Conservation (phyloP, 352 stramenopile genomes). For the Lagenidium giganteum region DNA sequence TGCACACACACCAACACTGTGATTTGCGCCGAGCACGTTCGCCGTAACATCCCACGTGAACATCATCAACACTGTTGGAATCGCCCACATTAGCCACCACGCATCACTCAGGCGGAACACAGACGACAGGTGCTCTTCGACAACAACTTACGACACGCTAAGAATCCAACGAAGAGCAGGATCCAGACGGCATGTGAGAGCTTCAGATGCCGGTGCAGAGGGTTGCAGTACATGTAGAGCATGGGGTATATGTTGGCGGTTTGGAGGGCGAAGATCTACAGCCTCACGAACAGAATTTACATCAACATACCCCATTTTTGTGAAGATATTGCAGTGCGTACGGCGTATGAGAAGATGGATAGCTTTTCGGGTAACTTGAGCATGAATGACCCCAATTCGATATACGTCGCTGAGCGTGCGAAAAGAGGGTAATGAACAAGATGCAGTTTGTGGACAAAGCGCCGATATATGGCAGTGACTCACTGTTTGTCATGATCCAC, state of each 20-base stretch:
- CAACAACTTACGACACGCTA: too few species aligned
- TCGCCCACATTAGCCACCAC: too few species aligned
- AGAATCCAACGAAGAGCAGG: constrained; percentile 36
- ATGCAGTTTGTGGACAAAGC: too few species aligned
- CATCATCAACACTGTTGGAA: constrained; percentile 52
- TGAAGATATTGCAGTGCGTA: too few species aligned
- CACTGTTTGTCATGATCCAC: constrained; percentile 22
- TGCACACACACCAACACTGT: constrained; percentile 56
- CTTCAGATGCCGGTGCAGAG: constrained; percentile 28
- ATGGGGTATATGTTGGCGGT: constrained; percentile 67
- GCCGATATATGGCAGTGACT: too few species aligned
- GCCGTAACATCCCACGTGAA: constrained; percentile 45
- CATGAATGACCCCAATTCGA: constrained; percentile 53
- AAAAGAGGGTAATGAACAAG: too few species aligned
- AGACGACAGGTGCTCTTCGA: too few species aligned
- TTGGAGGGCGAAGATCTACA: constrained; percentile 67
- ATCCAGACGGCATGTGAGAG: constrained; percentile 52
- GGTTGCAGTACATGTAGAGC: constrained; percentile 62
- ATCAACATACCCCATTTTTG: too few species aligned
- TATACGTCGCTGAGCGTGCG: constrained; percentile 47
- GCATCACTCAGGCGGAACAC: too few species aligned
- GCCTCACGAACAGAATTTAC: too few species aligned
- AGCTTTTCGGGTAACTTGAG: constrained; percentile 54
- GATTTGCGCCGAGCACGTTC: constrained; percentile 29
- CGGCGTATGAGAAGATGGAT: constrained; percentile 65